Evolutionary conservation across 495 filamentous ascomycete genomes (phyloP).

Genomic region (Geoglossum glabrum): DNA sequence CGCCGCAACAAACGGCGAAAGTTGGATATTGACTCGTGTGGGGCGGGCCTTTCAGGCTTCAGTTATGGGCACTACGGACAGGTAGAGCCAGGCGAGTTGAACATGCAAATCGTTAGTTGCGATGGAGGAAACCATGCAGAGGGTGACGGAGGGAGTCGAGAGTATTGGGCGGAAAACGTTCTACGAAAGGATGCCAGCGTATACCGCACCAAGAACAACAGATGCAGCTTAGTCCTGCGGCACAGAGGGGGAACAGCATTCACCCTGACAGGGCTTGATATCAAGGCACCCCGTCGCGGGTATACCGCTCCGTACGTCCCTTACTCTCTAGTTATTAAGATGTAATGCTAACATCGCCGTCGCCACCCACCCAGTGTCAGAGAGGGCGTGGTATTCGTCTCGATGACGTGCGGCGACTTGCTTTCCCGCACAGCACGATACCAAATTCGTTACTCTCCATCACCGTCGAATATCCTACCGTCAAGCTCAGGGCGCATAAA

Average conservation of each 20-base stretch:
- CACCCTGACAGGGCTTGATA: conserved; percentile 60
- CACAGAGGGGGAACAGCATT: conserved; percentile 66
- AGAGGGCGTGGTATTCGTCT: conserved; percentile 84
- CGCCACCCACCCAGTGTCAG: conserved; percentile 38
- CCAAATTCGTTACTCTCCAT: conserved; percentile 40
- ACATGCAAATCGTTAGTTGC: conserved; percentile 73
- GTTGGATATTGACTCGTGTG: conserved; percentile 39
- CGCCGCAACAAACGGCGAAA: conserved; percentile 51
- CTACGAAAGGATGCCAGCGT: conserved; percentile 63
- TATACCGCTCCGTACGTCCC: conserved; percentile 68
- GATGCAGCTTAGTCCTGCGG: conserved; percentile 65
- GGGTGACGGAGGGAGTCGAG: conserved; percentile 25
- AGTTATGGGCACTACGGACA: conserved; percentile 70
- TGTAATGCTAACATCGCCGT: conserved; percentile 4
- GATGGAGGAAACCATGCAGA: conserved; percentile 63
- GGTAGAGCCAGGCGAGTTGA: conserved; percentile 54
- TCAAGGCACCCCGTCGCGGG: conserved; percentile 63
- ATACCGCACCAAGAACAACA: conserved; percentile 69
- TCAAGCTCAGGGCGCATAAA: background rate
- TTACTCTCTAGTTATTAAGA: conserved; percentile 2
- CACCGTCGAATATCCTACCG: background rate
- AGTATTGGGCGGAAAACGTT: conserved; percentile 60
- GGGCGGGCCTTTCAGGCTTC: conserved; percentile 34
- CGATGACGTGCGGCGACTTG: conserved; percentile 63
- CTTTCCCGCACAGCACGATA: conserved; percentile 53